Evolutionary conservation across 176 grass and related monocot species (phyloP).

Genomic region (Juncus inflexus): DNA sequence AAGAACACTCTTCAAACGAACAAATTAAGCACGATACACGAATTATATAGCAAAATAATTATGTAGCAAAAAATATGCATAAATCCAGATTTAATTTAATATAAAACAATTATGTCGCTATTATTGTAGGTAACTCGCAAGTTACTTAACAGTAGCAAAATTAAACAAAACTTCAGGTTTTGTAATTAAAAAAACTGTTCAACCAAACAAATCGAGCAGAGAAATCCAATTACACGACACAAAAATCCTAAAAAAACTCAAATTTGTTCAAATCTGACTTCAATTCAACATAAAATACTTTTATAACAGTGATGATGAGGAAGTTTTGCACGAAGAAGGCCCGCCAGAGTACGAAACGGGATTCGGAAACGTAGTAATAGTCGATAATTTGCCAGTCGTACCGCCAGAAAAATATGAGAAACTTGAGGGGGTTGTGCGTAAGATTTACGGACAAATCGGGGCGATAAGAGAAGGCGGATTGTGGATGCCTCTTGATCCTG

Average conservation of each 20-base stretch:
- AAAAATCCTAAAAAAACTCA: neutral
- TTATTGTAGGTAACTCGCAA: too few relatives aligned
- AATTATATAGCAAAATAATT: too few relatives aligned
- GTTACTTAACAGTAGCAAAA: too few relatives aligned
- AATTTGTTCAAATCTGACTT: neutral
- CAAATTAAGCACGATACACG: too few relatives aligned
- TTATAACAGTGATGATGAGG: slow-evolving; percentile 67
- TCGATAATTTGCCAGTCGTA: slow-evolving; percentile 79
- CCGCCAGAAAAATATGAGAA: slow-evolving; percentile 82
- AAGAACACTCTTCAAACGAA: too few relatives aligned
- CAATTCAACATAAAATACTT: neutral
- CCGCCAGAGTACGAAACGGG: slow-evolving; percentile 59
- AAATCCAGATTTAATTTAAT: too few relatives aligned
- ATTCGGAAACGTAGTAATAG: slow-evolving; percentile 57
- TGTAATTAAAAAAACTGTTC: neutral
- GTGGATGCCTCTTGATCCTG: slow-evolving; percentile 75
- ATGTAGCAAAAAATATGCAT: too few relatives aligned
- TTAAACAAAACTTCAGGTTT: too few relatives aligned
- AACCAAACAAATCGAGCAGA: neutral
- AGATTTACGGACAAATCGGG: slow-evolving; percentile 81
- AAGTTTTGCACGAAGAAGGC: slow-evolving; percentile 55
- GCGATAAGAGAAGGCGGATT: slow-evolving; percentile 71
- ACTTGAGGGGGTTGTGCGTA: slow-evolving; percentile 66
- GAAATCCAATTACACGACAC: neutral
- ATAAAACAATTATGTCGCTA: too few relatives aligned